Percentiles rank a stretch among this genome's conserved stretches.
Conservation (phyloP, 2,329 filamentous ascomycete species). For the Aureobasidium musti region DNA sequence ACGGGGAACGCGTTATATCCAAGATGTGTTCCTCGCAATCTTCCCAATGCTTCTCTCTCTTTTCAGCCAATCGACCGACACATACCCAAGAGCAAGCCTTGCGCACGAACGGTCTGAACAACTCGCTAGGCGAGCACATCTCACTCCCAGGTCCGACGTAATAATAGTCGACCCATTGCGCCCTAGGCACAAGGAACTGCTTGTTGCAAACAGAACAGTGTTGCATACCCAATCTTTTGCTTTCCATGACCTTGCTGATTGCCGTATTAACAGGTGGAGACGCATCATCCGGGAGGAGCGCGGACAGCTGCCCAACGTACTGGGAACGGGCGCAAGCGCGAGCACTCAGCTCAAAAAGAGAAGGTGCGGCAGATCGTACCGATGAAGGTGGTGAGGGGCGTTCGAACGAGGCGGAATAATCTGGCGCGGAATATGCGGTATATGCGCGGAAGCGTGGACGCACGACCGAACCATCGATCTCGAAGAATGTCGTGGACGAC, state of each 20-base stretch:
- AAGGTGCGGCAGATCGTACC: constrained; percentile 35
- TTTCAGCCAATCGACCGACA: constrained; percentile 27
- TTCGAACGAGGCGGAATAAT: constrained; percentile 10
- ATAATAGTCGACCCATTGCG: constrained; percentile 45
- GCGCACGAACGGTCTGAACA: constrained; percentile 40
- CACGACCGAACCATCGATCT: constrained; percentile 38
- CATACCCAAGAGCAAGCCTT: constrained; percentile 41
- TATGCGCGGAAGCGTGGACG: constrained; percentile 23
- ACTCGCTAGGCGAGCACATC: constrained; percentile 33
- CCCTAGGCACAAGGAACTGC: constrained; percentile 38
- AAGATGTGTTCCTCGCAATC: constrained; percentile 10
- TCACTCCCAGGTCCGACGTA: constrained; percentile 30
- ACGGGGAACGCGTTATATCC: not conserved
- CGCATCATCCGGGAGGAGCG: constrained; percentile 32
- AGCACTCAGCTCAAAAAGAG: constrained; percentile 43
- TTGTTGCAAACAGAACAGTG: constrained; percentile 40
- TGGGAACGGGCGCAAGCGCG: constrained; percentile 35
- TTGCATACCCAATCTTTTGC: constrained; percentile 36
- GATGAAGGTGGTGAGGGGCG: constrained; percentile 23
- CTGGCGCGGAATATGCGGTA: not conserved
- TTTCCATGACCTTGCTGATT: constrained; percentile 33
- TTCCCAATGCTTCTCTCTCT: constrained; percentile 14
- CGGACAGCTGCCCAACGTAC: constrained; percentile 36
- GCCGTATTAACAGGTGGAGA: constrained; percentile 33
- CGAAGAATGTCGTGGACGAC: constrained; percentile 34